phyloP scores from a whole-genome alignment of 306 rosid genomes.

The Hylodesmum podocarpum region DNA sequence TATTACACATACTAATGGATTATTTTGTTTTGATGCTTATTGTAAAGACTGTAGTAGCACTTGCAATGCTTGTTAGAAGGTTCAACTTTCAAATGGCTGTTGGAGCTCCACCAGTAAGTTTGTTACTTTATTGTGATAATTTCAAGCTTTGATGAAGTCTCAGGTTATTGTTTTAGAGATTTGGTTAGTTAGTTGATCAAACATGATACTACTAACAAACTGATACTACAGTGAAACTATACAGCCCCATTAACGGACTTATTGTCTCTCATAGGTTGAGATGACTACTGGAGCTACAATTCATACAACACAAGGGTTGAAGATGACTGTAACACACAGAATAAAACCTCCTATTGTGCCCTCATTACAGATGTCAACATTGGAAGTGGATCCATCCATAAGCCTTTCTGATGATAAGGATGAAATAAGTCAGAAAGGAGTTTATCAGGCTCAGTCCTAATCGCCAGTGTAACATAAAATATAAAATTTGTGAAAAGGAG shows the following conservation, averaged over 20 bases:
- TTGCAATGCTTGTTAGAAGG: conserved; percentile 84
- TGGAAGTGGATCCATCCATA: conserved; percentile 49
- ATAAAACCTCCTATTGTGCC: conserved; percentile 75
- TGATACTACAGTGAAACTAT: neutral
- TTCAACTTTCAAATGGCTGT: conserved; percentile 82
- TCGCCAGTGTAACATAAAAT: neutral
- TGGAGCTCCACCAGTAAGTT: conserved; percentile 91
- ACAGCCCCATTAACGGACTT: neutral
- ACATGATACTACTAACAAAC: neutral
- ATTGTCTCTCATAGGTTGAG: conserved; percentile 57
- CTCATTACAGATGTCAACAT: conserved; percentile 53
- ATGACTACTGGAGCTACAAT: conserved; percentile 99
- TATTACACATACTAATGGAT: conserved; percentile 24
- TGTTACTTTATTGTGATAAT: conserved; percentile 11
- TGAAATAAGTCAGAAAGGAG: conserved; percentile 51
- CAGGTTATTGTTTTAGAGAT: neutral
- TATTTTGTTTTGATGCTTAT: conserved; percentile 21
- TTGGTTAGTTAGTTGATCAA: conserved; percentile 24
- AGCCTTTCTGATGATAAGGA: conserved; percentile 45
- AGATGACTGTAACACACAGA: conserved; percentile 83
- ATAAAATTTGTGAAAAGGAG: conserved; percentile 3
- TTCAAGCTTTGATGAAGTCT: conserved; percentile 14
- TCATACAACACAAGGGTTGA: conserved; percentile 91
- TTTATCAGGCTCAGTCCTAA: conserved; percentile 50
- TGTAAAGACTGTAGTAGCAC: conserved; percentile 80